Evolutionary conservation across 495 filamentous ascomycete species (phyloP), one percentile per base, ranked within the genome.

Genomic region (Lasiosphaeria miniovina): DNA sequence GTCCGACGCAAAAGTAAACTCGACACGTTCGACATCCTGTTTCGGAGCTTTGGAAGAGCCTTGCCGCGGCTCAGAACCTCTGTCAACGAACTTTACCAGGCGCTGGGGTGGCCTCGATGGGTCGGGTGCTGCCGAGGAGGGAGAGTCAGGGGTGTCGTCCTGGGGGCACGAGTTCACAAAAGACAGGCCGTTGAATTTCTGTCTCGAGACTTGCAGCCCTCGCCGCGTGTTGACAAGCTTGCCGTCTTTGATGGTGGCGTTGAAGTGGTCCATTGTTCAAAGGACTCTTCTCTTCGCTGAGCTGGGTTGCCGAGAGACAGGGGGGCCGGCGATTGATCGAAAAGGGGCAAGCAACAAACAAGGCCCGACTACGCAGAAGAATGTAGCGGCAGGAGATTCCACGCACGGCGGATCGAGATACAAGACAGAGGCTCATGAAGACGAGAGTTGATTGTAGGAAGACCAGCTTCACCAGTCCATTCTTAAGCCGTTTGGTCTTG

Each of bases 141-240:
- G 50, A 1, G 60, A 6, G 0, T 35, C 46, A 4, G 60, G 24
- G 45, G 40, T 17, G 36, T 38, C 11, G 9, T 50, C 51, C 7
- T 65, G 65, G 4, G 69, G 65, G 32, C 49, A 66, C 14, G 67
- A 54, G 54, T 72, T 72, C 40, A 72, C 69, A 49, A 69, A 72
- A 3, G 69, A 72, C 6, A 68, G 36, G 3, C 69, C 67, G 54
- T 69, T 66, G 58, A 68, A 65, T 54, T 65, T 69, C 46, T 72
- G 67, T 40, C 62, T 61, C 24, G 67, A 72, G 1, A 72, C 65
- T 54, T 69, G 69, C 6, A 72, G 54, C 8, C 69, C 69, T 17
- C 69, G 60, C 6, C 67, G 61, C 3, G 67, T 72, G 53, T 62
- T 64, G 56, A 72, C 63, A 10, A 72, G 49, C 36, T 66, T 61